Evolutionary conservation across 305 asterid species (phyloP), one percentile per base, ranked within the genome.

Genomic region (Petunia hybrid): DNA sequence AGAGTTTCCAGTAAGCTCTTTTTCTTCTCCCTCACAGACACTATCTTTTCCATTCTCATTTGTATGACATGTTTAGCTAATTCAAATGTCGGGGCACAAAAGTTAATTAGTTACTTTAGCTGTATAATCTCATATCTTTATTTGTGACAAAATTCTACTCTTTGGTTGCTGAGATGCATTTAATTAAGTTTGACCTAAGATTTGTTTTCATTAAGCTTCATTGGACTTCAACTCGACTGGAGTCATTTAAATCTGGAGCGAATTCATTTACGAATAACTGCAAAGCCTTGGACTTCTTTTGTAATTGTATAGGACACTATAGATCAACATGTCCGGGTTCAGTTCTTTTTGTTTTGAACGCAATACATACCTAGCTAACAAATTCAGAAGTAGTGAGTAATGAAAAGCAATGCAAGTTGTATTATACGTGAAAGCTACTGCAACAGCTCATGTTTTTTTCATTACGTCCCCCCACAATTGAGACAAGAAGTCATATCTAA

Each of bases 1-100:
- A 89, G 97, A 39, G 94, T 92, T 40, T 92, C 93, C 43, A 90
- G 94, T 92, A 85, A 86, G 91, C 84, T 46, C 45, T 42, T n/a
- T 61, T 8, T 22, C 43, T 55, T 13, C 61, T 39, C 3, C 48
- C 7, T 59, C 10, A n/a, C n/a, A n/a, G n/a, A 8, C 66, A 8
- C 6, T 41, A n/a, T 10, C 53, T 67, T 14, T 31, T 67, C 41
- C 1, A 67, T 67, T 68, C 39, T 68, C n/a, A n/a, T n/a, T n/a
- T n/a, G n/a, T n/a, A n/a, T n/a, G n/a, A n/a, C 57, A 43, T 46
- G n/a, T 22, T 67, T 69, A 22, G 45, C 57, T n/a, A 67, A 67
- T 67, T 53, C 7, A 35, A 67, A 67, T 67, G 39, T 42, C 55
- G 16, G 75, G 55, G 55, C 48, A n/a, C 14, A 8, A 43, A 43